These are phyloP conservation scores for Zymoseptoria ardabiliae DNA, from an alignment of 2,329 filamentous ascomycete species.

Conservation along the genomic window DNA sequence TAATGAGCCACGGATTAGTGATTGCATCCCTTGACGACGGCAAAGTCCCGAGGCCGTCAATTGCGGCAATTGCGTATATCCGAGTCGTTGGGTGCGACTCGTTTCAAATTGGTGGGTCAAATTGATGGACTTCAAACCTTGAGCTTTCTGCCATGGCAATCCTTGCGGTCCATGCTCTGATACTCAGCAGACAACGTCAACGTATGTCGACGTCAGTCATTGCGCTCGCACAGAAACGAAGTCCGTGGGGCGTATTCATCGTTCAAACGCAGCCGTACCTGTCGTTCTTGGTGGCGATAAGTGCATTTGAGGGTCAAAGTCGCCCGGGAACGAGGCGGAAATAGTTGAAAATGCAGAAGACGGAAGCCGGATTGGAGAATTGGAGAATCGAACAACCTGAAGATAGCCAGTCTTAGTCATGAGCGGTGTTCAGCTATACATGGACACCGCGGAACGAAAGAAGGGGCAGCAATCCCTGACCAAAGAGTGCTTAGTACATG, in stretches of 20 bases:
- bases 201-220: neutral
- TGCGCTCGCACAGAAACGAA: neutral
- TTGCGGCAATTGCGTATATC: neutral
- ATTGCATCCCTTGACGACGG: neutral
- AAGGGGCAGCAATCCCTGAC: too few species aligned
- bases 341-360: neutral
- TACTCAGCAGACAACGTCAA: neutral
- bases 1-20: neutral
- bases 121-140: neutral
- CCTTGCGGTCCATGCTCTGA: neutral
- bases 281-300: neutral
- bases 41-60: neutral
- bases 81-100: neutral
- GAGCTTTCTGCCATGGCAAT: too few species aligned
- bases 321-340: neutral
- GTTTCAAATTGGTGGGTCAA: neutral
- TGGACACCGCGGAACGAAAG: too few species aligned
- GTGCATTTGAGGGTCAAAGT: neutral
- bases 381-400: too few species aligned
- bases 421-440: too few species aligned
- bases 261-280: neutral
- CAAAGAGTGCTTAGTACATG: too few species aligned
- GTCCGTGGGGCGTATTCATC: neutral
- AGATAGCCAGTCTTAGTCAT: too few species aligned
- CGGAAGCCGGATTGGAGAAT: too few species aligned